phyloP scores from a whole-genome alignment of 768 basidiomycete species.

The Boletus eberwhitei region DNA sequence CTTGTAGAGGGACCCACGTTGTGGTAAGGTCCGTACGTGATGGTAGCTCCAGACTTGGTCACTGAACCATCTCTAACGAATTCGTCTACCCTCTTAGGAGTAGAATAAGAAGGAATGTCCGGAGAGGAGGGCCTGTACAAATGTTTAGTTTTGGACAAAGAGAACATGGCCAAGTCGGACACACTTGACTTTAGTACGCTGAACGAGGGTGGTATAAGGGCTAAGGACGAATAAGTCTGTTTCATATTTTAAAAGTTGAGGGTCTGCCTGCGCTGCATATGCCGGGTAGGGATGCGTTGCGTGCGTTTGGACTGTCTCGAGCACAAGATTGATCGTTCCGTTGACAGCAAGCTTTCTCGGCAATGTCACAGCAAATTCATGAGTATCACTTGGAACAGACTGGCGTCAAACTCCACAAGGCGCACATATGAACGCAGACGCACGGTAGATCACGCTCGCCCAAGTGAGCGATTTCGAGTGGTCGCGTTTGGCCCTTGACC shows the following conservation, averaged over 20 bases:
- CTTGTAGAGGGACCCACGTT: constrained; percentile 64
- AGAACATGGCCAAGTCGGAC: constrained; percentile 23
- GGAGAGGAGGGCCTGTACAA: constrained; percentile 62
- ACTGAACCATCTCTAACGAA: constrained; percentile 60
- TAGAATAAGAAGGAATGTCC: constrained; percentile 67
- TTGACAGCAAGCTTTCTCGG: constrained; percentile 58
- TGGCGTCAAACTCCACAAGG: constrained; percentile 12
- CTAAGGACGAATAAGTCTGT: constrained; percentile 79
- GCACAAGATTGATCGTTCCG: constrained; percentile 67
- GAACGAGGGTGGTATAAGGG: constrained; percentile 76
- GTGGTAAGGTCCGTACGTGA: constrained; percentile 89
- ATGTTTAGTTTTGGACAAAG: constrained; percentile 1
- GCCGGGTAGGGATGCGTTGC: constrained; percentile 74
- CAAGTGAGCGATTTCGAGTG: constrained; percentile 51
- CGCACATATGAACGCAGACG: constrained; percentile 25
- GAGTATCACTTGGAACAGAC: constrained; percentile 38
- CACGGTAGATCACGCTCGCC: constrained; percentile 51
- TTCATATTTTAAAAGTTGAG: constrained; percentile 75
- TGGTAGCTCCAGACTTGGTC: constrained; percentile 71
- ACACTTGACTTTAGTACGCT: constrained; percentile 85
- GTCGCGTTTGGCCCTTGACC: constrained; percentile 63
- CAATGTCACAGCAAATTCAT: constrained; percentile 60
- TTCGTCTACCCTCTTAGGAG: constrained; percentile 54
- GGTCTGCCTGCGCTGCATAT: constrained; percentile 67
- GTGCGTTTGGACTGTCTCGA: constrained; percentile 79